These are phyloP conservation scores for Durusdinium trenchii DNA, from an alignment of 73 alveolate species.

Conservation along the genomic window DNA sequence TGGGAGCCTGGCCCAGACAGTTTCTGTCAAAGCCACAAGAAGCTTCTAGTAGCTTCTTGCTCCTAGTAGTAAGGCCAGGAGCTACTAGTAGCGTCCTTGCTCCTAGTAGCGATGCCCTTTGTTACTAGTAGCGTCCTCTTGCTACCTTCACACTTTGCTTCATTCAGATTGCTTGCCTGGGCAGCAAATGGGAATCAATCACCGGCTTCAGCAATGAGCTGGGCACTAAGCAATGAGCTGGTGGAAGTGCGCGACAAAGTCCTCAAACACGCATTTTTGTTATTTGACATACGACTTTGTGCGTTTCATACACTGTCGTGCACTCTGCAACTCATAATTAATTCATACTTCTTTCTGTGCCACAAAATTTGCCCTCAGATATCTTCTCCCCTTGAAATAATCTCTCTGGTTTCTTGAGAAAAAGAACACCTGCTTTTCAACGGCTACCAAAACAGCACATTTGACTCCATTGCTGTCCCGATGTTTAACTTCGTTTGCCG, in stretches of 20 bases:
- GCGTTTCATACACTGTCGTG: background rate
- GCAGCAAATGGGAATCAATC: constrained; percentile 48
- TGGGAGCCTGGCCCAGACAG: background rate
- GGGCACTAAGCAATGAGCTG: background rate
- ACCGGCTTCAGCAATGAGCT: constrained; percentile 64
- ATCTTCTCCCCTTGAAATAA: background rate
- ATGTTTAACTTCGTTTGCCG: no score
- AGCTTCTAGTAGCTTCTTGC: no score
- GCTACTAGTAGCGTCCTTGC: background rate
- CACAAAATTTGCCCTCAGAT: background rate
- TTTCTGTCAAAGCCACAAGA: background rate
- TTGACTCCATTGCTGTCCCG: no score
- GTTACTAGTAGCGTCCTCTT: background rate
- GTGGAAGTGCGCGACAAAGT: no score
- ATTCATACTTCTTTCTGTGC: background rate
- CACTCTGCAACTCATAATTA: background rate
- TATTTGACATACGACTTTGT: no score
- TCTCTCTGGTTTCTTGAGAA: no score
- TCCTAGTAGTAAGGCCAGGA: background rate
- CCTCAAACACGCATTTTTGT: no score
- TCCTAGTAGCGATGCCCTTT: background rate
- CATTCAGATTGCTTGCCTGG: constrained; percentile 24
- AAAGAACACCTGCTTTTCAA: no score
- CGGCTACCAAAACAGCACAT: no score
- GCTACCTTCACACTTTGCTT: background rate